These are phyloP conservation scores for Pichia sp. DNA, from an alignment of 1,139 yeast genomes.

Conservation along the genomic window DNA sequence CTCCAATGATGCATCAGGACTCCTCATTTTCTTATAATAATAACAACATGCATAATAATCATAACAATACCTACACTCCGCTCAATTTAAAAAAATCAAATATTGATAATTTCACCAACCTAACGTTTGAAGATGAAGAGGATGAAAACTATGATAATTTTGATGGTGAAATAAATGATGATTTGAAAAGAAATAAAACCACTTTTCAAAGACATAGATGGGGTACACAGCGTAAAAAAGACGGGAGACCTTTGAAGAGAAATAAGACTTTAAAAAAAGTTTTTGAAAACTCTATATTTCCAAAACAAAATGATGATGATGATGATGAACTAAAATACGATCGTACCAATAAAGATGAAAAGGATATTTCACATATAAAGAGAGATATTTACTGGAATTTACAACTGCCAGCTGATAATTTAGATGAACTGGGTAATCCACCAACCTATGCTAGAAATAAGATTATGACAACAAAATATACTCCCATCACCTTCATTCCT, in stretches of 20 bases:
- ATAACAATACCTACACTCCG: slow-evolving; percentile 1
- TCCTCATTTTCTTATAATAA: slow-evolving; percentile 8
- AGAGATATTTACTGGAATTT: slow-evolving; percentile 64
- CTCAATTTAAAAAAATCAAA: slow-evolving; percentile 9
- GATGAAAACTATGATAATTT: slow-evolving; percentile 20
- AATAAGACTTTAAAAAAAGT: slow-evolving; percentile 38
- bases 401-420: slow-evolving; percentile 55
- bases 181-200: slow-evolving; percentile 22
- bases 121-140: slow-evolving; percentile 2
- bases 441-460: slow-evolving; percentile 70
- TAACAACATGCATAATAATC: background rate
- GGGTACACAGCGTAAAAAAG: slow-evolving; percentile 82
- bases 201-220: slow-evolving; percentile 72
- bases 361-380: slow-evolving; percentile 37
- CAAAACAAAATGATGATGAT: slow-evolving; percentile 11
- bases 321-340: slow-evolving; percentile 16
- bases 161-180: slow-evolving; percentile 12
- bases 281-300: slow-evolving; percentile 3
- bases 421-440: slow-evolving; percentile 52
- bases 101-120: background rate
- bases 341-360: slow-evolving; percentile 32
- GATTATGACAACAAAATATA: slow-evolving; percentile 91
- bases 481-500: slow-evolving; percentile 83
- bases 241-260: slow-evolving; percentile 49
- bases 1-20: slow-evolving; percentile 21